Base-by-base conservation (phyloP, 2,329 filamentous ascomycete species). In the Fusarium agapanthi region DNA sequence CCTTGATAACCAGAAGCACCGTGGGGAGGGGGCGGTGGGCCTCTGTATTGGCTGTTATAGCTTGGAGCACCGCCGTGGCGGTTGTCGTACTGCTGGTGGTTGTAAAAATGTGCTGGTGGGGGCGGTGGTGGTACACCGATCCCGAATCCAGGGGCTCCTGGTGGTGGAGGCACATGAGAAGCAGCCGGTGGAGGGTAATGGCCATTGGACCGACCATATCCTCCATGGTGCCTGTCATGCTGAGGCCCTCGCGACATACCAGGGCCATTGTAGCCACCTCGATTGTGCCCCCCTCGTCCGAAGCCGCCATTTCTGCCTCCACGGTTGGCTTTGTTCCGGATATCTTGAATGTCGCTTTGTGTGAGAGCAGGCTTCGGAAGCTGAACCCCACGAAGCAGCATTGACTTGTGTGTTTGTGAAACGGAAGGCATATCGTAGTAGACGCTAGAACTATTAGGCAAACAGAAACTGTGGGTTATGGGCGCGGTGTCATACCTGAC, bases 341-440 rank as follows among this genome's bases (percentile, higher is more conserved):
- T 88, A 13, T 88, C 87, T 72, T 95, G 92, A 60, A 95, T 90
- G 78, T 98, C 95, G 65, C 88, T 89, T 38, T 89, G 87, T 64
- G 93, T 92, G 3, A 99, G 88, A 15, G 90, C 92, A 4, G 93
- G 90, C 5, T 87, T 83, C 9, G 93, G 90, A 63, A 95, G 87
- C 76, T 92, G 90, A 43, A 95, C 91, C 18, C 96, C 96, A 6
- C 94, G 91, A 40, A 99, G 87, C 20, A 99, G 88, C 93, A 97
- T 97, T 11, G 95, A 98, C 80, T 98, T 98, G 83, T 99, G 96
- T 9, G 90, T 85, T 76, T 93, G 88, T 15, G 86, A 86, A 24
- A 89, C 90, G 44, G 88, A 86, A 1, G 95, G 95, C 83, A 98
- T 92, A 48, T 94, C 90, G 79, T 97, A 99, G 78, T 93, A 86